Percentiles rank a stretch among this genome's conserved stretches.
These are phyloP conservation scores for Cadophora sp. DNA, from an alignment of 2,329 filamentous ascomycete species.

Conservation along the genomic window DNA sequence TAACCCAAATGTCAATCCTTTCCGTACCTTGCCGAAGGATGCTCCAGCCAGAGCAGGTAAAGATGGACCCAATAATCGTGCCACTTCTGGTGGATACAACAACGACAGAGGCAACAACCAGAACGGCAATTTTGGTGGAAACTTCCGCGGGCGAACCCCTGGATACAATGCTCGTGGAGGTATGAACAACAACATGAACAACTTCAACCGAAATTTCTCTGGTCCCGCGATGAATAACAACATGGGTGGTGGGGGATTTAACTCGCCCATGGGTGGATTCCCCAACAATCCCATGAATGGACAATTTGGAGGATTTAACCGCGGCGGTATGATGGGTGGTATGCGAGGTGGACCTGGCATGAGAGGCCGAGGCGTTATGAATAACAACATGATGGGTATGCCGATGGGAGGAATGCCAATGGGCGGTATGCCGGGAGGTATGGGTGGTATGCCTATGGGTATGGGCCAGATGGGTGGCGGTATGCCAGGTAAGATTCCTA, in stretches of 20 bases:
- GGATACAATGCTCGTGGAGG: conserved; percentile 51
- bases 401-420: conserved; percentile 62
- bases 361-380: conserved; percentile 61
- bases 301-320: conserved; percentile 57
- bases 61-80: conserved; percentile 61
- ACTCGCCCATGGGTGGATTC: conserved; percentile 53
- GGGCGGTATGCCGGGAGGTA: conserved; percentile 54
- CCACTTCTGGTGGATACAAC: conserved; percentile 56
- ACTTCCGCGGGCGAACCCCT: conserved; percentile 57
- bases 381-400: conserved; percentile 52
- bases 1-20: conserved; percentile 80
- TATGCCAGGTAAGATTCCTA: conserved; percentile 62
- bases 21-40: conserved; percentile 90
- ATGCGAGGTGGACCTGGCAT: conserved; percentile 62
- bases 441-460: conserved; percentile 46
- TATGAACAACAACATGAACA: conserved; percentile 54
- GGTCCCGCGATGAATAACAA: conserved; percentile 51
- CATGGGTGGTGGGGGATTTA: conserved; percentile 52
- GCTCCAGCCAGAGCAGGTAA: conserved; percentile 74
- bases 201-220: conserved; percentile 58
- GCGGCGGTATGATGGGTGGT: conserved; percentile 58
- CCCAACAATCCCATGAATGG: conserved; percentile 51
- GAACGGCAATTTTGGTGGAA: conserved; percentile 47
- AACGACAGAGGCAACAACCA: conserved; percentile 48
- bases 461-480: conserved; percentile 57